These are phyloP conservation scores for Xanthoconium separans DNA, from an alignment of 1,284 basidiomycete genomes.

Conservation along the genomic window DNA sequence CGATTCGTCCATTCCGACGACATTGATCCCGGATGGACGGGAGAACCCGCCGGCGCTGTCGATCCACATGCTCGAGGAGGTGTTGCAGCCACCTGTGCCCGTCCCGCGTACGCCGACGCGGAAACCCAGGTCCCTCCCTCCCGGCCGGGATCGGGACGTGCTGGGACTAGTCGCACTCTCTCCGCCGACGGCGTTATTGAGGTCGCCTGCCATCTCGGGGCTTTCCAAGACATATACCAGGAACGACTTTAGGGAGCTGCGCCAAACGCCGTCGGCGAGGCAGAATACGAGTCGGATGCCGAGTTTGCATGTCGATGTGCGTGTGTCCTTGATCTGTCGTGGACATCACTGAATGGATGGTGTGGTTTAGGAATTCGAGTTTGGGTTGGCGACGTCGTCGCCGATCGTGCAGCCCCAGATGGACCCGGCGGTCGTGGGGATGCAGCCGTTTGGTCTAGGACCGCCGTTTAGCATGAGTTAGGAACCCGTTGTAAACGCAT, in stretches of 20 bases:
- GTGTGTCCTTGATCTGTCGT: constrained; percentile 24
- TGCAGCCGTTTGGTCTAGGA: constrained; percentile 30
- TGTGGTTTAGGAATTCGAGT: constrained; percentile 34
- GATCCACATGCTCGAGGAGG: constrained; percentile 23
- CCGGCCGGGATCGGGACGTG: constrained; percentile 22
- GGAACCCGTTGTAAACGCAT: not conserved
- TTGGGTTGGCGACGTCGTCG: constrained; percentile 23
- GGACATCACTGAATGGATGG: constrained; percentile 1
- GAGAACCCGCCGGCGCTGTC: constrained; percentile 19
- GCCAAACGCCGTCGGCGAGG: constrained; percentile 62
- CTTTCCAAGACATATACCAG: constrained; percentile 75
- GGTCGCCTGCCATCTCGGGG: constrained; percentile 72
- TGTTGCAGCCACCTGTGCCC: constrained; percentile 23
- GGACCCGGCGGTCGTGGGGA: constrained; percentile 19
- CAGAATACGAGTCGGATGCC: constrained; percentile 80
- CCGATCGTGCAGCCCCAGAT: constrained; percentile 31
- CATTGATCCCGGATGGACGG: constrained; percentile 23
- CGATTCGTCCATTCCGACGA: constrained; percentile 29
- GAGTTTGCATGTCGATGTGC: constrained; percentile 75
- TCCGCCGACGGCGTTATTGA: constrained; percentile 66
- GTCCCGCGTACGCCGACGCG: constrained; percentile 28
- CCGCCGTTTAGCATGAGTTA: constrained; percentile 30
- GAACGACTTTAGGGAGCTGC: constrained; percentile 75
- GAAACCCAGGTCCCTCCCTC: constrained; percentile 4
- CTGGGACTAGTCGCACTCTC: constrained; percentile 33